These are phyloP conservation scores for Picea sitchensis DNA, from an alignment of 75 land plant genomes.

Conservation along the genomic window DNA sequence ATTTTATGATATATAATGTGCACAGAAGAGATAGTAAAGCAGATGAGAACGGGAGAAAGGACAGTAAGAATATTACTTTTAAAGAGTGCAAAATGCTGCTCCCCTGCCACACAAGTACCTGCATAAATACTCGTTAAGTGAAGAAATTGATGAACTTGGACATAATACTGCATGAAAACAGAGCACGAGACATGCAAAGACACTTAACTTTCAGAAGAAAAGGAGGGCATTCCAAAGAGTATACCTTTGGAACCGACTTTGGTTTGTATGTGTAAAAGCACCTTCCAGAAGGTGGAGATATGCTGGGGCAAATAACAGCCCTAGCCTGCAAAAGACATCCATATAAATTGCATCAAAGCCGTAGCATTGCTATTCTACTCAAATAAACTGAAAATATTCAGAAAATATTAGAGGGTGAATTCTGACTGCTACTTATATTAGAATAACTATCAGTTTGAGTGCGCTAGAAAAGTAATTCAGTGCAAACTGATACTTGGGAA, in stretches of 20 bases:
- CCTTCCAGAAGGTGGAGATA: not conserved
- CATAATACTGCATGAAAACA: no score
- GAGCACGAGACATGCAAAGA: no score
- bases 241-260: conserved; percentile 6
- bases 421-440: not conserved
- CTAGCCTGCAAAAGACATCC: conserved; percentile 7
- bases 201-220: not conserved
- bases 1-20: no score
- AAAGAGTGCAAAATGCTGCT: not conserved
- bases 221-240: not conserved
- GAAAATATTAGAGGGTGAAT: not conserved
- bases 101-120: not conserved
- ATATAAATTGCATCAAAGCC: not conserved
- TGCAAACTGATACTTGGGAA: not conserved
- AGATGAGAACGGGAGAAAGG: not conserved
- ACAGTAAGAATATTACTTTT: not conserved
- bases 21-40: not conserved
- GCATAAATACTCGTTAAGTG: not conserved
- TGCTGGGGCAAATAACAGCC: conserved; percentile 3
- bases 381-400: not conserved
- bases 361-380: not conserved
- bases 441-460: not conserved
- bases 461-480: not conserved
- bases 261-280: not conserved
- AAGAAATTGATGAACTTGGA: no score